phyloP scores from a whole-genome alignment of 1,139 yeast species.

The Suhomyces bokatorum region DNA sequence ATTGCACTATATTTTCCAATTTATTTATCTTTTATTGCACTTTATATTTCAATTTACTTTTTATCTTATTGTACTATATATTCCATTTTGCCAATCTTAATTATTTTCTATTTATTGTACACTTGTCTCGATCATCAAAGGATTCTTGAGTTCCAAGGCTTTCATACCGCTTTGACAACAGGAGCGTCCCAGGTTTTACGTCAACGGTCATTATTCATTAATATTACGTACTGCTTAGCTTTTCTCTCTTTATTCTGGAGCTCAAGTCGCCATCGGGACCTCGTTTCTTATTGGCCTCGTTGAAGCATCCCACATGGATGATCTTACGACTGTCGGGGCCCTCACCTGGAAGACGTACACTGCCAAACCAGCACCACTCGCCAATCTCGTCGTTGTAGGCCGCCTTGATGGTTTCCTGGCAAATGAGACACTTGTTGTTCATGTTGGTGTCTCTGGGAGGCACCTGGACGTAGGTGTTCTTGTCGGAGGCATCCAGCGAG shows the following conservation, averaged over 20 bases:
- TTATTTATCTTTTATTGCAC: no score
- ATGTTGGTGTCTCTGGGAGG: constrained; percentile 69
- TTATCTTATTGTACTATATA: no score
- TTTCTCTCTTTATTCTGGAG: constrained; percentile 32
- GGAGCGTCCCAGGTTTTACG: not conserved
- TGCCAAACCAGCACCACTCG: constrained; percentile 94
- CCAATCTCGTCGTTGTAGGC: constrained; percentile 87
- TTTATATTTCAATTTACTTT: no score
- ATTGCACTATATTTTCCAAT: no score
- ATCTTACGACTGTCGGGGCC: constrained; percentile 45
- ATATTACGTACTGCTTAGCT: constrained; percentile 3
- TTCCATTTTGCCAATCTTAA: no score
- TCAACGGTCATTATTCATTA: constrained; percentile 7
- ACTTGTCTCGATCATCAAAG: no score
- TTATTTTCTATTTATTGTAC: no score
- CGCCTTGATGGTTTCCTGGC: constrained; percentile 79
- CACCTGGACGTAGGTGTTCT: constrained; percentile 58
- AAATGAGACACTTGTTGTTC: constrained; percentile 77
- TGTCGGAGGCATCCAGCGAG: constrained; percentile 10
- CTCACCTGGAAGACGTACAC: constrained; percentile 67
- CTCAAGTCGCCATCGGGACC: constrained; percentile 39
- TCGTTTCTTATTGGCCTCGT: constrained; percentile 58
- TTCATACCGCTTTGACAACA: no score
- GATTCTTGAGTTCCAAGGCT: no score
- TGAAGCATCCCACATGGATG: constrained; percentile 80